Evolutionary conservation across 1,139 yeast species (phyloP), one percentile per base, ranked within the genome.

Genomic region (Diutina catenulata): DNA sequence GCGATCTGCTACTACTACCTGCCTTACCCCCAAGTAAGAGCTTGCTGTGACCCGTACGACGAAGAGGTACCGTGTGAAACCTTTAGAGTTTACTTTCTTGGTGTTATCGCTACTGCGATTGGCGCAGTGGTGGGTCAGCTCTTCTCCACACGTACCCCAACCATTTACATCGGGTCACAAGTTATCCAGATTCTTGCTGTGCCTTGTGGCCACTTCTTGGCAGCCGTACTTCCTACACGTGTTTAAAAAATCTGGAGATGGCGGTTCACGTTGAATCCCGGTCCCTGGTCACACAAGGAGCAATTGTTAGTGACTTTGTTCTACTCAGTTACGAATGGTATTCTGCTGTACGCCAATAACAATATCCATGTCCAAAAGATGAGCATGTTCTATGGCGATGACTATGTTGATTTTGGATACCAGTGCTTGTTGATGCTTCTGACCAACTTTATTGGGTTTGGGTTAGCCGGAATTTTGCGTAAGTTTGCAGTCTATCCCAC

Each of bases 261-360:
- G 20, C n/a, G 14, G 18, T 20, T 21, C 9, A 71, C 38, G 47
- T 74, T 48, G 66, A 76, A 52, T 42, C 76, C 77, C 2, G 79
- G 79, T 6, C 75, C 76, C 5, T 80, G 84, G 82, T 61, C 68
- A 28, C 65, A 60, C 47, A 80, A 80, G 52, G 91, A 80, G 50
- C 84, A 80, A 59, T 73, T 76, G 76, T 59, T 75, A 43, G 62
- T 75, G 2, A 70, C 80, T 0, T 45, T 70, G 25, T 57, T 69
- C 44, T 64, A 65, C 47, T 57, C 65, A 27, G 62, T 62, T 36
- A 52, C 69, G 14, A 55, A 60, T 32, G 62, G 63, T 19, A 52
- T 62, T 33, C 61, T n/a, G n/a, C n/a, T n/a, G n/a, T n/a, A n/a
- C n/a, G n/a, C n/a, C n/a, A n/a, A n/a, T n/a, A n/a, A 16, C 38